A percentile compares a stretch with the other conserved stretches of the same genome.
phyloP scores from a whole-genome alignment of 164 flowering plant species.

The Stephania japonica region DNA sequence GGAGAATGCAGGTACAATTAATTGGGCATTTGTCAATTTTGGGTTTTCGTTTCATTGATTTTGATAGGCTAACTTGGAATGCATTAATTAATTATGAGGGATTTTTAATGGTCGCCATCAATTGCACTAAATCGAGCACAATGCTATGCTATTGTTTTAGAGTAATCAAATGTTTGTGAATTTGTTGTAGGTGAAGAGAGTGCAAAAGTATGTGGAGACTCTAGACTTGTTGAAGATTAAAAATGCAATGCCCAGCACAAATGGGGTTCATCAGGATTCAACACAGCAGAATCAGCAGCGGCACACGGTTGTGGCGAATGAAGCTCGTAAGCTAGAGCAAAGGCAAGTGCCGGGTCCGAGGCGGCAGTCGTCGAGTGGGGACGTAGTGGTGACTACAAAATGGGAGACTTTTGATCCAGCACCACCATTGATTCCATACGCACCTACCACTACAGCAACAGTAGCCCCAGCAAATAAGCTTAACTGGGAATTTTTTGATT shows the following conservation, averaged over 20 bases:
- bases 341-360: neutral
- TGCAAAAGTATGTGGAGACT: conserved; percentile 80
- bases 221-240: conserved; percentile 57
- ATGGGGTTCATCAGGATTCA: conserved; percentile 17
- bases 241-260: conserved; percentile 34
- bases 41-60: neutral
- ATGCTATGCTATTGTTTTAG: too few species aligned
- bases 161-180: neutral
- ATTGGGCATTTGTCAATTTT: neutral
- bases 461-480: conserved; percentile 15
- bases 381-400: conserved; percentile 63
- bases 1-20: conserved; percentile 92
- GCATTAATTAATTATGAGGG: neutral
- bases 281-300: conserved; percentile 18
- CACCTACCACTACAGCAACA: conserved; percentile 9
- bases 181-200: conserved; percentile 59
- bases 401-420: conserved; percentile 59
- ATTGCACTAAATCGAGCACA: too few species aligned
- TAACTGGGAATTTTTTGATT: conserved; percentile 36
- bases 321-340: conserved; percentile 20
- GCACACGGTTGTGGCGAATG: conserved; percentile 9
- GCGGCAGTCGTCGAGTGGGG: conserved; percentile 21
- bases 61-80: neutral
- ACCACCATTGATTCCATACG: conserved; percentile 7
- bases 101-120: too few species aligned